A percentile compares a stretch with the other conserved stretches of the same genome.
Conservation (phyloP, 1,284 basidiomycete genomes). For the Sporisorium scitamineum region DNA sequence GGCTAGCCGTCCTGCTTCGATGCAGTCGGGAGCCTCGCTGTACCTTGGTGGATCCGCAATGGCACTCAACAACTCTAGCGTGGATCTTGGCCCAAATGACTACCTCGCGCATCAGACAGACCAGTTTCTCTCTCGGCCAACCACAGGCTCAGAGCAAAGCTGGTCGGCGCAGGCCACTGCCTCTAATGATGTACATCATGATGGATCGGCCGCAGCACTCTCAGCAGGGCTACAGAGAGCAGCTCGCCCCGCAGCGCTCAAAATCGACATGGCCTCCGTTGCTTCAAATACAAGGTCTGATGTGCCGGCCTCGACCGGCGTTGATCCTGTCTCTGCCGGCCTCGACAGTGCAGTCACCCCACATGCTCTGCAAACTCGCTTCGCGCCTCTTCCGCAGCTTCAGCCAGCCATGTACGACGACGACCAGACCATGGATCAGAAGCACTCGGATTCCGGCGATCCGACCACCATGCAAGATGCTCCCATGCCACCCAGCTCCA, state of each 20-base stretch:
- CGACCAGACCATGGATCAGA: slow-evolving; percentile 17
- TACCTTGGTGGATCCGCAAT: slow-evolving; percentile 12
- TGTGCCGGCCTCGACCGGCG: background rate
- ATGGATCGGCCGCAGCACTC: background rate
- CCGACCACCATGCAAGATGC: slow-evolving; percentile 9
- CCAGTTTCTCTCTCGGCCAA: slow-evolving; percentile 24
- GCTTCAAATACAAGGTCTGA: slow-evolving; percentile 6
- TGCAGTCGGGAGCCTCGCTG: slow-evolving; percentile 11
- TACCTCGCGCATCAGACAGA: slow-evolving; percentile 15
- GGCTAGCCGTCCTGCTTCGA: background rate
- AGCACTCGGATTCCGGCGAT: slow-evolving; percentile 8
- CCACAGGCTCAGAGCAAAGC: slow-evolving; percentile 31
- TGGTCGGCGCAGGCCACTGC: slow-evolving; percentile 20
- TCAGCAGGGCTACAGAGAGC: slow-evolving; percentile 19
- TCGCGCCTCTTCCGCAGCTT: slow-evolving; percentile 39
- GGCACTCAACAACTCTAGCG: slow-evolving; percentile 8
- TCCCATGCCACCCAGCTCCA: slow-evolving; percentile 13
- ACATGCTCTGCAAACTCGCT: slow-evolving; percentile 35
- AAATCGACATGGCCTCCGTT: slow-evolving; percentile 34
- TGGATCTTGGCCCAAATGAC: slow-evolving; percentile 7
- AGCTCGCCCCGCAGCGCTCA: slow-evolving; percentile 41
- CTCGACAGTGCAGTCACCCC: slow-evolving; percentile 21
- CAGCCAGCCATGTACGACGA: slow-evolving; percentile 35
- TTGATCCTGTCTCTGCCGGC: slow-evolving; percentile 18
- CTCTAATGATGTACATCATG: slow-evolving; percentile 2